Percentiles rank a stretch among this genome's conserved stretches.
Evolutionary conservation across 306 rosid species (phyloP).

Genomic region (Quercus bicolor): DNA sequence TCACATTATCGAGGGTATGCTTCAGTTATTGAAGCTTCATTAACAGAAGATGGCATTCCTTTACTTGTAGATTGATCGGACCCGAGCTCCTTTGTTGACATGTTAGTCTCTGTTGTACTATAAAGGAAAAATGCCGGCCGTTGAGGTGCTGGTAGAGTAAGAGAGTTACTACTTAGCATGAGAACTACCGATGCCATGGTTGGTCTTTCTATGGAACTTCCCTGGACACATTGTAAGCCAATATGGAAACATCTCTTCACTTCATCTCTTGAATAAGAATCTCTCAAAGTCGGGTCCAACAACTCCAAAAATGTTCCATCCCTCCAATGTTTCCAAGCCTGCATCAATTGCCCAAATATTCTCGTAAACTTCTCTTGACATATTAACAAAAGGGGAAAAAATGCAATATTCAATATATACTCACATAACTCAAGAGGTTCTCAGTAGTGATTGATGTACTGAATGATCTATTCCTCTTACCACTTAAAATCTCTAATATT

Average conservation of each 20-base stretch:
- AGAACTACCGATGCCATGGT: not conserved
- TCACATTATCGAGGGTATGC: slow-evolving; percentile 21
- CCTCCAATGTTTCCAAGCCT: not conserved
- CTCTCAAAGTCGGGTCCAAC: slow-evolving; percentile 17
- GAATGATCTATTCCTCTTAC: not conserved
- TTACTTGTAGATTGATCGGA: too few relatives aligned
- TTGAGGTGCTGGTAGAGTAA: not conserved
- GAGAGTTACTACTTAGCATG: not conserved
- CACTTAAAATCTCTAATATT: too few relatives aligned
- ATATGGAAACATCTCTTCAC: slow-evolving; percentile 51
- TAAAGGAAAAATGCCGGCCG: slow-evolving; percentile 27
- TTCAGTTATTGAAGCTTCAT: not conserved
- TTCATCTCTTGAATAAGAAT: slow-evolving; percentile 40
- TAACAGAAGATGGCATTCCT: too few relatives aligned
- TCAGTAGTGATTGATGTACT: not conserved
- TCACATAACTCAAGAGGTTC: not conserved
- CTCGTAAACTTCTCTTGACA: not conserved
- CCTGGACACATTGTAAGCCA: slow-evolving; percentile 48
- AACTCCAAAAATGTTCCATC: not conserved
- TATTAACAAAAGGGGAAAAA: not conserved
- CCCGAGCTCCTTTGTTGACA: not conserved
- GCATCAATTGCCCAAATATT: not conserved
- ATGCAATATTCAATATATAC: too few relatives aligned
- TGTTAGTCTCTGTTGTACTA: not conserved
- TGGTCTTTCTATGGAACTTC: slow-evolving; percentile 33